Evolutionary conservation across 176 grass and related monocot genomes (phyloP).

Genomic region (Lolium multiflorum): DNA sequence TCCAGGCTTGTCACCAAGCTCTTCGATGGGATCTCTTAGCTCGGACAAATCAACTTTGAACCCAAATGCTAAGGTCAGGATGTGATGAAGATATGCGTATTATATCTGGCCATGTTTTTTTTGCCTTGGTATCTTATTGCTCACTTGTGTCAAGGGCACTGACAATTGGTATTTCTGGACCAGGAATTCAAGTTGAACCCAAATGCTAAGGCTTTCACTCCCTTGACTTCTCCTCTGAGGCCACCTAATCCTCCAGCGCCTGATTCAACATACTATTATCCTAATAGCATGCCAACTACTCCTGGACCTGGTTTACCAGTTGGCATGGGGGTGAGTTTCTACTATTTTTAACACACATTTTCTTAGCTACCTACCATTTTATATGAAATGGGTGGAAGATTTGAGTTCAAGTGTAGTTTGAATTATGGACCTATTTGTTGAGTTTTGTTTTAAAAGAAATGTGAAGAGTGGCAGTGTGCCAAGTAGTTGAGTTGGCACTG

Average conservation of each 20-base stretch:
- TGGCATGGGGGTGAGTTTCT: slow-evolving; percentile 65
- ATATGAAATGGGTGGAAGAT: neutral
- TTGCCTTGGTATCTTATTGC: neutral
- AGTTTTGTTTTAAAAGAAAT: neutral
- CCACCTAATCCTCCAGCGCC: slow-evolving; percentile 48
- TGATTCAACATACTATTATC: slow-evolving; percentile 74
- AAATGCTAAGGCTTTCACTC: slow-evolving; percentile 76
- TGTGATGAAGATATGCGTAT: neutral
- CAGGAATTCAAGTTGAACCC: slow-evolving; percentile 84
- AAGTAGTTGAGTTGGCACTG: slow-evolving; percentile 23
- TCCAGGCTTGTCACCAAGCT: slow-evolving; percentile 65
- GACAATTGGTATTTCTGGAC: slow-evolving; percentile 12
- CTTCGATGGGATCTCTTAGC: slow-evolving; percentile 68
- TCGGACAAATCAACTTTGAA: slow-evolving; percentile 70
- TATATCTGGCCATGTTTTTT: slow-evolving; percentile 11
- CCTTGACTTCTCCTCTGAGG: slow-evolving; percentile 46
- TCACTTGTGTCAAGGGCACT: neutral
- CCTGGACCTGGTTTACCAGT: slow-evolving; percentile 61
- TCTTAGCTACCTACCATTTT: slow-evolving; percentile 7
- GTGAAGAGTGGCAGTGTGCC: neutral
- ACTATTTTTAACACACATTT: slow-evolving; percentile 10
- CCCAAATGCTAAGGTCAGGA: slow-evolving; percentile 72
- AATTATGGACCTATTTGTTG: slow-evolving; percentile 5
- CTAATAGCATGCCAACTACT: slow-evolving; percentile 52
- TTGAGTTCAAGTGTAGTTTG: slow-evolving; percentile 10